These are phyloP conservation scores for Hemileccinum impolitum DNA, from an alignment of 768 basidiomycete genomes.

Conservation along the genomic window DNA sequence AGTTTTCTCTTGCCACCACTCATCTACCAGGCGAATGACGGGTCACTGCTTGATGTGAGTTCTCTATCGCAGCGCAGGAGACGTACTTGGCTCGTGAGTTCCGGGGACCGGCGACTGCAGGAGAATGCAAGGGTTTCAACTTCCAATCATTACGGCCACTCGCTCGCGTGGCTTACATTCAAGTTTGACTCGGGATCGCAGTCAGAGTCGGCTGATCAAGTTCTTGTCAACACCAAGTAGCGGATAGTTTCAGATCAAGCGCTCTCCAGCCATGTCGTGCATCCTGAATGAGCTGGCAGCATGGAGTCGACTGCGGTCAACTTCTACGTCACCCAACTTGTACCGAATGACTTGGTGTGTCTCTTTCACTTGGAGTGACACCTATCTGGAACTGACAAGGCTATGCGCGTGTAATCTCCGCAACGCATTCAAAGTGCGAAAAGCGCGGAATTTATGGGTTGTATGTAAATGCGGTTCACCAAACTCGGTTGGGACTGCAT, in stretches of 20 bases:
- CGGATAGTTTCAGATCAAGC: not conserved
- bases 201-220: not conserved
- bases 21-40: slow-evolving; percentile 7
- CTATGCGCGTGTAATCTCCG: slow-evolving; percentile 24
- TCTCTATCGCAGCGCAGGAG: not conserved
- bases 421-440: not conserved
- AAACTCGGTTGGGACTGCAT: too few relatives aligned
- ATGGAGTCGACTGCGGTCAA: slow-evolving; percentile 1
- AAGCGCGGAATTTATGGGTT: not conserved
- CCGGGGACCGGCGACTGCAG: slow-evolving; percentile 16
- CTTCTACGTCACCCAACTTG: slow-evolving; percentile 1
- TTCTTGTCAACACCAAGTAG: too few relatives aligned
- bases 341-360: not conserved
- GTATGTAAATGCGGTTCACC: not conserved
- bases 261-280: not conserved
- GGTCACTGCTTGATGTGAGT: not conserved
- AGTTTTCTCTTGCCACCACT: slow-evolving; percentile 18
- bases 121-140: slow-evolving; percentile 2
- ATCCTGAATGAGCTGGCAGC: slow-evolving; percentile 2
- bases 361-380: slow-evolving; percentile 9
- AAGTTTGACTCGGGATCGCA: not conserved
- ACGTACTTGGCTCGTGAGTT: not conserved
- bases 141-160: not conserved
- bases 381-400: slow-evolving; percentile 11
- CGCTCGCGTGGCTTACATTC: too few relatives aligned